These are phyloP conservation scores for Cutaneotrichosporon spelunceum DNA, from an alignment of 1,284 basidiomycete species.

Conservation along the genomic window DNA sequence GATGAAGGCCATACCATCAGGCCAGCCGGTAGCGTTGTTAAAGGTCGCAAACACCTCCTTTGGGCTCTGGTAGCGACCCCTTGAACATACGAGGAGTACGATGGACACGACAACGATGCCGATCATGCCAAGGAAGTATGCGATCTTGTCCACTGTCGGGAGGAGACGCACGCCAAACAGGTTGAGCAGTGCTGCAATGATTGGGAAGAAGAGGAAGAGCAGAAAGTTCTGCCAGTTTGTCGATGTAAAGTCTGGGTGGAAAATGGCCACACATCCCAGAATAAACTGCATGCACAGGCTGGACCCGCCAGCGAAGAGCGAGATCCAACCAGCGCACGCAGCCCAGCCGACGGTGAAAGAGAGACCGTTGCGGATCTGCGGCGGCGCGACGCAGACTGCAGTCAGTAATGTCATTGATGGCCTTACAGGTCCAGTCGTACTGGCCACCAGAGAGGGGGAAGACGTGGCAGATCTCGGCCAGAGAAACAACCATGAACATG, in stretches of 20 bases:
- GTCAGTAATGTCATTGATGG: background rate
- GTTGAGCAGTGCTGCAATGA: constrained; percentile 16
- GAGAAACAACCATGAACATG: constrained; percentile 28
- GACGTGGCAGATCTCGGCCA: constrained; percentile 26
- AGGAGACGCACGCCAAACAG: constrained; percentile 19
- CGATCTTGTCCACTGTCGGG: constrained; percentile 24
- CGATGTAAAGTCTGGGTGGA: constrained; percentile 8
- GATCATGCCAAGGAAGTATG: constrained; percentile 35
- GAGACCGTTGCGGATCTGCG: constrained; percentile 5
- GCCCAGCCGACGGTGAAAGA: constrained; percentile 18
- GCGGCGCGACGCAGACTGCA: constrained; percentile 22
- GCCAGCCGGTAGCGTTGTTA: constrained; percentile 34
- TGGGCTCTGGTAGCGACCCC: constrained; percentile 38
- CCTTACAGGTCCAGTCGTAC: constrained; percentile 38
- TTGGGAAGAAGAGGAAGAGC: constrained; percentile 12
- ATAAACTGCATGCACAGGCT: constrained; percentile 32
- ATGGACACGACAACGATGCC: constrained; percentile 41
- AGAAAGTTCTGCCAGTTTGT: constrained; percentile 18
- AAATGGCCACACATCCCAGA: constrained; percentile 25
- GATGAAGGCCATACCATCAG: constrained; percentile 41
- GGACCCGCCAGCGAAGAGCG: constrained; percentile 42
- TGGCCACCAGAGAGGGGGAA: constrained; percentile 36
- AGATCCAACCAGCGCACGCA: constrained; percentile 44
- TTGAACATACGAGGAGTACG: constrained; percentile 23
- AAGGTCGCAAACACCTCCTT: constrained; percentile 47